Evolutionary conservation across 1,139 yeast genomes (phyloP).

Genomic region (Suhomyces bolitotheri): DNA sequence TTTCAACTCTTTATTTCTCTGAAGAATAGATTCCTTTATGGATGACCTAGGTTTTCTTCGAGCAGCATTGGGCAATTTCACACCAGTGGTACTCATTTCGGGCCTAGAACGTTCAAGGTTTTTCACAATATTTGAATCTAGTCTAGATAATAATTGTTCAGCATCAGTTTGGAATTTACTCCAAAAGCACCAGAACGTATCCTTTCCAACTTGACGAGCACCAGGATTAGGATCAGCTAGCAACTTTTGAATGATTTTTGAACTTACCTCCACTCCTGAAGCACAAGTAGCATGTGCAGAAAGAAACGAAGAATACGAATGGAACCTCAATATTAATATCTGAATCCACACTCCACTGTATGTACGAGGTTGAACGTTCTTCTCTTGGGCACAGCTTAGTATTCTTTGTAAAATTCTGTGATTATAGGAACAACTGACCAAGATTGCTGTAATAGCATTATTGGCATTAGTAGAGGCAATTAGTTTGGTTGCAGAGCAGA

Average conservation of each 20-base stretch:
- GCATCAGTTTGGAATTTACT: slow-evolving; percentile 50
- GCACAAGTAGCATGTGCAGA: slow-evolving; percentile 37
- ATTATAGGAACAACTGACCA: slow-evolving; percentile 56
- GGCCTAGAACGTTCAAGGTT: slow-evolving; percentile 55
- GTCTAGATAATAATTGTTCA: slow-evolving; percentile 51
- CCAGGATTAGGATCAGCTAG: slow-evolving; percentile 78
- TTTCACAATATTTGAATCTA: slow-evolving; percentile 39
- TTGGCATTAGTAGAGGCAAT: slow-evolving; percentile 78
- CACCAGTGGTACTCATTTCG: slow-evolving; percentile 6
- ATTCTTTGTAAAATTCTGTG: slow-evolving; percentile 55
- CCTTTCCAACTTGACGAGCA: slow-evolving; percentile 76
- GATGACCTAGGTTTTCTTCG: slow-evolving; percentile 28
- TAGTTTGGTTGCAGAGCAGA: slow-evolving; percentile 75
- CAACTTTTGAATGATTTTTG: slow-evolving; percentile 57
- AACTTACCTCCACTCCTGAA: slow-evolving; percentile 47
- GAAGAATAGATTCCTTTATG: slow-evolving; percentile 35
- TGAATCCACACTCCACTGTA: slow-evolving; percentile 74
- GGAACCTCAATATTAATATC: slow-evolving; percentile 51
- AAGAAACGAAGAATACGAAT: slow-evolving; percentile 27
- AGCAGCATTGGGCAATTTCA: slow-evolving; percentile 3
- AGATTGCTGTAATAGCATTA: slow-evolving; percentile 61
- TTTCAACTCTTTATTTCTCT: slow-evolving; percentile 35
- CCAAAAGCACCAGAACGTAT: slow-evolving; percentile 70
- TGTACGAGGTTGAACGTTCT: slow-evolving; percentile 67
- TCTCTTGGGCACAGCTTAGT: slow-evolving; percentile 59